Conservation (phyloP, 2,329 filamentous ascomycete genomes). For the Clarireedia homoeocarpa region DNA sequence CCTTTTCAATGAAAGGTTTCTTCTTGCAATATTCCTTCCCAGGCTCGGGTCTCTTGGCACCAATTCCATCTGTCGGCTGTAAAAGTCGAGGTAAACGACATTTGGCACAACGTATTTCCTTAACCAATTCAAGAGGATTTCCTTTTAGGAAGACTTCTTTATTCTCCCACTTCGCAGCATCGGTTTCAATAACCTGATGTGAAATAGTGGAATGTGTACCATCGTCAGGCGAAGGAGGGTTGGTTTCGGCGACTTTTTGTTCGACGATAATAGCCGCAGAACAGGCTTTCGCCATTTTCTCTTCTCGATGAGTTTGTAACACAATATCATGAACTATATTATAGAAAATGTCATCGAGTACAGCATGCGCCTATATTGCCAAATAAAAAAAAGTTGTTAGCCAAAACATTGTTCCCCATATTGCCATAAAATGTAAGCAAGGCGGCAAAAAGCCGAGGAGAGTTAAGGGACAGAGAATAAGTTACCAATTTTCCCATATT, state of each 20-base stretch:
- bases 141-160: constrained; percentile 61
- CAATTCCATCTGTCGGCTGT: constrained; percentile 64
- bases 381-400: constrained; percentile 12
- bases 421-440: background rate
- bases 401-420: background rate
- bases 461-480: constrained; percentile 8
- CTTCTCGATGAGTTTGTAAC: constrained; percentile 67
- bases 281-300: constrained; percentile 65
- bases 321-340: constrained; percentile 71
- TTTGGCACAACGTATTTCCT: constrained; percentile 64
- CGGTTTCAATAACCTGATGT: constrained; percentile 47
- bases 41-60: constrained; percentile 57
- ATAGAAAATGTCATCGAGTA: constrained; percentile 68
- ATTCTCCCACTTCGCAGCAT: constrained; percentile 63
- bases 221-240: constrained; percentile 20
- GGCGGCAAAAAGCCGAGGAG: constrained; percentile 12
- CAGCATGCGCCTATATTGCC: constrained; percentile 45
- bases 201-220: constrained; percentile 39
- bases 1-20: constrained; percentile 68
- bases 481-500: constrained; percentile 54
- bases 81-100: constrained; percentile 69
- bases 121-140: constrained; percentile 63
- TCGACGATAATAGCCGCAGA: constrained; percentile 58
- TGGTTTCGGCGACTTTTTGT: constrained; percentile 34
- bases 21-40: constrained; percentile 70